Evolutionary conservation across 2,329 filamentous ascomycete genomes (phyloP), one percentile per base, ranked within the genome.

Genomic region (Paraphaeosphaeria minitans): DNA sequence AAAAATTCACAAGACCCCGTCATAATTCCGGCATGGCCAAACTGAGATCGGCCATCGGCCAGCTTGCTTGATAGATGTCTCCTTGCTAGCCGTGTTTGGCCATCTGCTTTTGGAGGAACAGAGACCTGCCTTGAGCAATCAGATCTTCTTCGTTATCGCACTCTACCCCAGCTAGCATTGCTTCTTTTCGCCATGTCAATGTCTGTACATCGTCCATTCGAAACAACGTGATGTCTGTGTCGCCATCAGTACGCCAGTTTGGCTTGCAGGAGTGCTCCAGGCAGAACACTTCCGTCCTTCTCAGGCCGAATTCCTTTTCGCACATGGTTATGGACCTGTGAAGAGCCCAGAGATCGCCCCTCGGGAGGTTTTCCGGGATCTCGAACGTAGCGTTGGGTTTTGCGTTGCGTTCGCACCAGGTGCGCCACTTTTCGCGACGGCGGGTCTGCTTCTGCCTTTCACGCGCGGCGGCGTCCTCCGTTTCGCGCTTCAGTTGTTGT

Each of bases 101-200:
- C 7, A 22, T 35, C 24, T 53, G 37, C 37, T 53, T 42, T 22
- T 53, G 7, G 7, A 29, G 7, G n/a, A 51, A 51, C 14, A 51
- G 21, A 3, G 9, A 29, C 27, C 39, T 46, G 2, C 54, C 54
- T 39, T 46, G 13, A 19, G 7, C 27, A 16, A 56, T 43, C 3
- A 46, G 12, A 1, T 42, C 47, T n/a, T 50, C 39, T 7, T 56
- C 54, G 12, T 52, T 39, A 24, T 16, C 12, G 16, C 19, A 9
- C 54, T 29, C 46, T 27, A 56, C 9, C 0, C 54, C 54, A n/a
- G n/a, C 39, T 19, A 56, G 14, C 39, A 51, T 56, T 8, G 54
- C 54, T 35, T 45, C 39, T 27, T 56, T 56, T n/a, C 54, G 46
- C 12, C 47, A 35, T 1, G 21, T 47, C 19, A 56, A 22, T 10